Conservation (phyloP, 2,329 filamentous ascomycete genomes). For the Pseudocercospora vitis region DNA sequence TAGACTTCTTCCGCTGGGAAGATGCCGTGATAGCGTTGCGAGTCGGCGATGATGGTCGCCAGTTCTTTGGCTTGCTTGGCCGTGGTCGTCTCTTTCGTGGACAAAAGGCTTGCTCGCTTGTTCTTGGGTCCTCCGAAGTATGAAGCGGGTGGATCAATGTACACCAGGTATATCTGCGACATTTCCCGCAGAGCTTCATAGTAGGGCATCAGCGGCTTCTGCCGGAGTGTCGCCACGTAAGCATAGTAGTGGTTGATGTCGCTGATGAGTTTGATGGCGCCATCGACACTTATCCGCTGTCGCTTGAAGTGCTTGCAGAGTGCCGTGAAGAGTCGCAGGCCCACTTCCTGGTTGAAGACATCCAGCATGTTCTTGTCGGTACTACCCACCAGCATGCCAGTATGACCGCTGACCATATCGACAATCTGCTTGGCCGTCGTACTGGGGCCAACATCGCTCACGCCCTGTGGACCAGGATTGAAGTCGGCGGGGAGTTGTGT, state of each 20-base stretch:
- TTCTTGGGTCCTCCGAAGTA: conserved; percentile 29
- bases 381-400: conserved; percentile 86
- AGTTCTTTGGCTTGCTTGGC: conserved; percentile 86
- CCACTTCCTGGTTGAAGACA: conserved; percentile 97
- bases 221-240: conserved; percentile 78
- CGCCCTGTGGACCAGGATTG: conserved; percentile 61
- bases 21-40: conserved; percentile 83
- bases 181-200: conserved; percentile 90
- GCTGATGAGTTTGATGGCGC: conserved; percentile 87
- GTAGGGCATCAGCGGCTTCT: conserved; percentile 81
- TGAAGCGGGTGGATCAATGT: conserved; percentile 37
- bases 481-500: conserved; percentile 85
- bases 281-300: conserved; percentile 85
- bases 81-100: conserved; percentile 42
- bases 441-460: conserved; percentile 69
- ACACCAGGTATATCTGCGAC: conserved; percentile 92
- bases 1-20: conserved; percentile 96
- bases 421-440: conserved; percentile 77
- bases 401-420: conserved; percentile 82
- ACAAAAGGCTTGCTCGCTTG: conserved; percentile 32
- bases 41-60: conserved; percentile 90
- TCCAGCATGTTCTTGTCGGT: conserved; percentile 98
- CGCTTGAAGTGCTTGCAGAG: conserved; percentile 97
- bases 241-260: conserved; percentile 94
- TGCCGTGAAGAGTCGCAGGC: conserved; percentile 83